These are phyloP conservation scores for Suillus subalutaceus DNA, from an alignment of 768 basidiomycete species.

Conservation along the genomic window DNA sequence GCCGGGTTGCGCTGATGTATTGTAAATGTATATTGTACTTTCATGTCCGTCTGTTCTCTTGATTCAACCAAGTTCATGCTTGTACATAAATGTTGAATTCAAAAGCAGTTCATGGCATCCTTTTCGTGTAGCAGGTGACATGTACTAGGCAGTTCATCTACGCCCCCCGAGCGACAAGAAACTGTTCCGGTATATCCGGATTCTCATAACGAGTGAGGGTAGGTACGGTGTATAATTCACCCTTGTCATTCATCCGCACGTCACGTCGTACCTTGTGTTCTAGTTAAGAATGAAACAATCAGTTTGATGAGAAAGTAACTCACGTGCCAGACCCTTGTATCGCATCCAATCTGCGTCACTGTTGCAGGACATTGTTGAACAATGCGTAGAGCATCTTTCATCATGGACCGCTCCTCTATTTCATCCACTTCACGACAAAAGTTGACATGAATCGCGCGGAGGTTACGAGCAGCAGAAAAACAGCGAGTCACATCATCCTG, in stretches of 20 bases:
- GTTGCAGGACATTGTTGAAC: slow-evolving; percentile 52
- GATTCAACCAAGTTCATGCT: neutral
- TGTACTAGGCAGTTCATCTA: neutral
- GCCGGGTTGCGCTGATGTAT: neutral
- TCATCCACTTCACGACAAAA: slow-evolving; percentile 36
- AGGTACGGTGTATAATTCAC: slow-evolving; percentile 39
- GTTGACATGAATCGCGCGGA: slow-evolving; percentile 67
- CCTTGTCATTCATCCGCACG: slow-evolving; percentile 40
- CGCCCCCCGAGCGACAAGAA: slow-evolving; percentile 57
- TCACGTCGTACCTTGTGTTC: slow-evolving; percentile 47
- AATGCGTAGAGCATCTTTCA: slow-evolving; percentile 46
- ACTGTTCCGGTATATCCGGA: slow-evolving; percentile 71
- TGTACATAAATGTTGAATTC: neutral
- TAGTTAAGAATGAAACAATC: slow-evolving; percentile 9
- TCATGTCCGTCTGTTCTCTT: neutral
- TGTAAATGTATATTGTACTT: neutral
- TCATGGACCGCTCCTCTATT: slow-evolving; percentile 22
- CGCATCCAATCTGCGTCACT: slow-evolving; percentile 66
- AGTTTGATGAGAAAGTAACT: slow-evolving; percentile 15
- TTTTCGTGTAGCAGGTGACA: neutral
- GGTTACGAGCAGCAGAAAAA: slow-evolving; percentile 46
- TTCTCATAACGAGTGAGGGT: slow-evolving; percentile 57
- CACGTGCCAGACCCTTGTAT: slow-evolving; percentile 74
- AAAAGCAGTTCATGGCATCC: neutral
- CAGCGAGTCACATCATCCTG: slow-evolving; percentile 29